A percentile compares a stretch with the other conserved stretches of the same genome.
Evolutionary conservation across 106 monocot species (phyloP).

Genomic region (Narthecium ossifragum): DNA sequence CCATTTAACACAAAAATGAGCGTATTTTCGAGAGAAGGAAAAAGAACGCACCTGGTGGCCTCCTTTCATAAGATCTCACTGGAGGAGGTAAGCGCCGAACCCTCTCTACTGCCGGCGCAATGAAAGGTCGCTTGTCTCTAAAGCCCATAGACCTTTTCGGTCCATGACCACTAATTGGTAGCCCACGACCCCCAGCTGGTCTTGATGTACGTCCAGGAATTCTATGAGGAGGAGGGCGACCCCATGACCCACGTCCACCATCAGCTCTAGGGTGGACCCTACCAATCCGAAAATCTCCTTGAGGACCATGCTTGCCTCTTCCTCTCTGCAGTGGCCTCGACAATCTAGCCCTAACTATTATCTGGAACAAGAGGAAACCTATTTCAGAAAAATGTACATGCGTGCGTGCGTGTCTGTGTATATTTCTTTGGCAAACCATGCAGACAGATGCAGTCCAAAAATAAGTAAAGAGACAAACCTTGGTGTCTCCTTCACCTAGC

Average conservation of each 20-base stretch:
- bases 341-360: slow-evolving; percentile 81
- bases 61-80: slow-evolving; percentile 63
- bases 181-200: slow-evolving; percentile 20
- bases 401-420: too few relatives aligned
- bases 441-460: neutral
- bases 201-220: slow-evolving; percentile 27
- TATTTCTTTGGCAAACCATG: too few relatives aligned
- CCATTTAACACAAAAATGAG: neutral
- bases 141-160: slow-evolving; percentile 32
- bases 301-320: slow-evolving; percentile 41
- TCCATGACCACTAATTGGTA: slow-evolving; percentile 22
- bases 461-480: slow-evolving; percentile 36
- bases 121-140: slow-evolving; percentile 53
- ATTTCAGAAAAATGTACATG: too few relatives aligned
- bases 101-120: slow-evolving; percentile 44
- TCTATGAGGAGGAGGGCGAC: slow-evolving; percentile 37
- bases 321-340: slow-evolving; percentile 78
- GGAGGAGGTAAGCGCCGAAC: slow-evolving; percentile 60
- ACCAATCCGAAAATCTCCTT: slow-evolving; percentile 49
- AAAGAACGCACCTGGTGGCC: slow-evolving; percentile 39
- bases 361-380: slow-evolving; percentile 32
- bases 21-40: too few relatives aligned
- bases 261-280: slow-evolving; percentile 20
- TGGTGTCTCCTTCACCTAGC: slow-evolving; percentile 76
- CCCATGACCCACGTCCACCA: slow-evolving; percentile 25